Evolutionary conservation across 2,329 filamentous ascomycete species (phyloP), one percentile per base, ranked within the genome.

Genomic region (Apiospora saccharicola): DNA sequence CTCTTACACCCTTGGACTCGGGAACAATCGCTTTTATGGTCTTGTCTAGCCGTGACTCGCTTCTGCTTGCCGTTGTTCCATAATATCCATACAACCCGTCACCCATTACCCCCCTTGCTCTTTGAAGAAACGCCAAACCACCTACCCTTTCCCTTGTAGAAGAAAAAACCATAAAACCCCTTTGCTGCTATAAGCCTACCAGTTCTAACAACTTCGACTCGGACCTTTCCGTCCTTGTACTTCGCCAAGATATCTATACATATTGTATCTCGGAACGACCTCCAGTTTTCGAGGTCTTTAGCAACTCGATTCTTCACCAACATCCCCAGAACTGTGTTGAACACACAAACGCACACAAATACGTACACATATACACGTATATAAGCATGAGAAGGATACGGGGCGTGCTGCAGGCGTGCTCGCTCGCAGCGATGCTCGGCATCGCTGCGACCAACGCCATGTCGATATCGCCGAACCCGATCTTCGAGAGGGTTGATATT

Each of bases 401-500:
- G 72, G 74, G 77, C 72, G 80, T 80, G 73, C 75, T 82, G 64
- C 79, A 80, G 77, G 80, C 80, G 72, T 77, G 81, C 64, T 75
- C 83, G 74, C 79, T 87, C 72, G 80, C 81, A 68, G 81, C 81
- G 37, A 72, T 78, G 71, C 75, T 80, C 71, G 79, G 80, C 79
- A 46, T 74, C n/a, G 24, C 53, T 22, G 41, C 57, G 12, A 47
- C 57, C 24, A 19, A 47, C 49, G 85, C 86, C 69, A 76, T 80
- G 71, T 80, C 79, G 4, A 80, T 87, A 30, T 77, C 78, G 37
- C 73, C 79, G 34, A 78, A 77, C 72, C 75, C 77, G 53, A 71
- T 89, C 68, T 85, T 88, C 75, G 77, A 79, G 72, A 84, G 87
- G 71, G 80, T 82, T 64, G 82, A 83, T 53, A 86, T 84, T 49